Evolutionary conservation across 2,329 filamentous ascomycete genomes (phyloP), one percentile per base, ranked within the genome.

Genomic region (Xylariaceae sp.): DNA sequence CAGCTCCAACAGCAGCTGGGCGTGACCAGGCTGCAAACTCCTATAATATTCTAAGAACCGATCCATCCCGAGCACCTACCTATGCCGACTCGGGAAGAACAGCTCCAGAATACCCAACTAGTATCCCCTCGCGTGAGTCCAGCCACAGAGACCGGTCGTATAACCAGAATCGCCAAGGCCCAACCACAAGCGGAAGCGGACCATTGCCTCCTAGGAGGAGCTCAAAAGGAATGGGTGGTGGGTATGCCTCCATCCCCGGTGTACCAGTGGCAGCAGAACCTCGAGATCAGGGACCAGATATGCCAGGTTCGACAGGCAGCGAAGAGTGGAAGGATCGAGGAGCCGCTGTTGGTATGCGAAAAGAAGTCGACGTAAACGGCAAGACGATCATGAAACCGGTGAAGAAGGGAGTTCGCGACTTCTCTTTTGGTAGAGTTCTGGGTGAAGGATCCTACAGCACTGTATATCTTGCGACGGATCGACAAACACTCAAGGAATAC

Each of bases 371-470:
- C 72, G 84, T 89, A 24, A 90, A 87, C 61, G 94, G 94, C 16
- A 89, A 91, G 62, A 85, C 90, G 3, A 81, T 96, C 7, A 81
- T 91, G 58, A 86, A 91, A 57, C 87, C 90, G 54, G 87, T 97
- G 48, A 97, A 97, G 73, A 99, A 99, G 71, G 94, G 94, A 2
- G 94, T 99, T 37, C 90, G 94, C 62, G 94, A 99, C 75, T 99
- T 99, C 73, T 88, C 87, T 30, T 99, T 99, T 74, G 92, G 92
- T 20, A 84, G 89, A 49, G 87, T 93, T 2, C 80, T 99, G 2
- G 94, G 94, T 53, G 94, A 99, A 73, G 94, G 94, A 21, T 99
- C 94, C 5, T 99, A 99, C 81, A 97, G 93, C 68, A 97, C 92
- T 7, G 94, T 99, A 30, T 85, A 94, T 60, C 85, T 94, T 46